These are phyloP conservation scores for Talaromyces islandicus DNA, from an alignment of 2,329 filamentous ascomycete genomes.

Conservation along the genomic window DNA sequence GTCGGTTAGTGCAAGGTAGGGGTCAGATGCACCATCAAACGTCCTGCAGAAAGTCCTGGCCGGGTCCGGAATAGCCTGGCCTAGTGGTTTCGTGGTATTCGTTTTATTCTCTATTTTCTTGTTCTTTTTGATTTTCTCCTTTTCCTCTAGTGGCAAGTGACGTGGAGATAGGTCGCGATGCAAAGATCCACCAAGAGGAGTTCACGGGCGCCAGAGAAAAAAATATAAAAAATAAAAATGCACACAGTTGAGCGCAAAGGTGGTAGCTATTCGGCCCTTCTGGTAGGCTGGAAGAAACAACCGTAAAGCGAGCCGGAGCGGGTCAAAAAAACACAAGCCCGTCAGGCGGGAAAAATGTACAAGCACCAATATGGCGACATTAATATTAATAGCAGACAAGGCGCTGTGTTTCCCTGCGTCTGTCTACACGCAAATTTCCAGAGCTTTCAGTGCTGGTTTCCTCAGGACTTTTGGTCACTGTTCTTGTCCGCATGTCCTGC, in stretches of 20 bases:
- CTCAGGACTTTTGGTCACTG: not conserved
- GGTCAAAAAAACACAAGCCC: conserved; percentile 4
- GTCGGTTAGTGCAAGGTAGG: not conserved
- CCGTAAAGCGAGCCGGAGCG: conserved; percentile 9
- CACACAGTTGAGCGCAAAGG: conserved; percentile 1
- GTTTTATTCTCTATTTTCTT: not conserved
- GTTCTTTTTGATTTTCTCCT: not conserved
- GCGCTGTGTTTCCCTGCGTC: not conserved
- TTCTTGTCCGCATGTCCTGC: not conserved
- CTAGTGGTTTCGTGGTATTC: not conserved
- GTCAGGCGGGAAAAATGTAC: conserved; percentile 5
- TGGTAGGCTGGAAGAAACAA: conserved; percentile 11
- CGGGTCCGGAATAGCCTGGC: conserved; percentile 4
- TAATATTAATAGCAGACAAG: not conserved
- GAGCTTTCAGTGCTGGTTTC: not conserved
- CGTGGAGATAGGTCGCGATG: not conserved
- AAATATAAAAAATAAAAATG: not conserved
- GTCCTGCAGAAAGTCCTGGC: conserved; percentile 2
- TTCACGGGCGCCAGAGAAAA: not conserved
- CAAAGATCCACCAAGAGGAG: not conserved
- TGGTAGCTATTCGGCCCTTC: not conserved
- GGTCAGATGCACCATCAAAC: not conserved
- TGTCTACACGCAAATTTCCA: not conserved
- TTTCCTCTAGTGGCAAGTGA: not conserved
- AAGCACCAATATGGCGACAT: not conserved